Percentiles rank a stretch among this genome's conserved stretches.
Conservation (phyloP, 305 asterid genomes). For the Fraxinus velutina region DNA sequence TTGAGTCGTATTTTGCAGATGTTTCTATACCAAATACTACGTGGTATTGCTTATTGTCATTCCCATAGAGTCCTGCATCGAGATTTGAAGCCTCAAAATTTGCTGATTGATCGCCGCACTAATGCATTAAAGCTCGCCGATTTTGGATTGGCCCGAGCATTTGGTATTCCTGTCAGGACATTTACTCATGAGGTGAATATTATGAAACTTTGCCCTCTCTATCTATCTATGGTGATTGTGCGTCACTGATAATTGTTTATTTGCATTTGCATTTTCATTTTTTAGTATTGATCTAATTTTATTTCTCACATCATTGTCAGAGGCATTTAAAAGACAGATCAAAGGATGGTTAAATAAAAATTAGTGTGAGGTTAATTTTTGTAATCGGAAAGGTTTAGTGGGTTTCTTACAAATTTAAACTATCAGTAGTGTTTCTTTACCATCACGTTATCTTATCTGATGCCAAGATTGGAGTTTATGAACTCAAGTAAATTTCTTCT, state of each 20-base stretch:
- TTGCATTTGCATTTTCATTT: not conserved
- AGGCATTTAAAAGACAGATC: not conserved
- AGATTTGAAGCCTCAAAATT: conserved; percentile 95
- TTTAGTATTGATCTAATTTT: conserved; percentile 7
- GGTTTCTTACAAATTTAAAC: not conserved
- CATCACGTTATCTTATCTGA: not conserved
- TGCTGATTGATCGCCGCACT: conserved; percentile 90
- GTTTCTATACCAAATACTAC: conserved; percentile 84
- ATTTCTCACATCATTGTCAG: not conserved
- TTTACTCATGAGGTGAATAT: conserved; percentile 80
- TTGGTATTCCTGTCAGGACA: conserved; percentile 95
- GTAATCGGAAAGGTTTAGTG: not conserved
- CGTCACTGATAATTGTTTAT: not conserved
- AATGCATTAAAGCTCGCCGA: conserved; percentile 96
- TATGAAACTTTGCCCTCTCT: conserved; percentile 1
- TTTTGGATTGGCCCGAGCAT: conserved; percentile 97
- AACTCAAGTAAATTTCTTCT: not conserved
- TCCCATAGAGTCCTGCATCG: conserved; percentile 97
- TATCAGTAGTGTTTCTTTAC: not conserved
- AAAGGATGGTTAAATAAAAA: not conserved
- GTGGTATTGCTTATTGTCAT: conserved; percentile 94
- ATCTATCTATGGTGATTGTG: not conserved
- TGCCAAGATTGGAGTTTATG: conserved; percentile 1
- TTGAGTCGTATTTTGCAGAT: conserved; percentile 43
- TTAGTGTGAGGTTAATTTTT: not conserved